Percentiles rank a stretch among this genome's conserved stretches.
These are phyloP conservation scores for Limonium bicolor DNA, from an alignment of 148 eudicot species.

Conservation along the genomic window DNA sequence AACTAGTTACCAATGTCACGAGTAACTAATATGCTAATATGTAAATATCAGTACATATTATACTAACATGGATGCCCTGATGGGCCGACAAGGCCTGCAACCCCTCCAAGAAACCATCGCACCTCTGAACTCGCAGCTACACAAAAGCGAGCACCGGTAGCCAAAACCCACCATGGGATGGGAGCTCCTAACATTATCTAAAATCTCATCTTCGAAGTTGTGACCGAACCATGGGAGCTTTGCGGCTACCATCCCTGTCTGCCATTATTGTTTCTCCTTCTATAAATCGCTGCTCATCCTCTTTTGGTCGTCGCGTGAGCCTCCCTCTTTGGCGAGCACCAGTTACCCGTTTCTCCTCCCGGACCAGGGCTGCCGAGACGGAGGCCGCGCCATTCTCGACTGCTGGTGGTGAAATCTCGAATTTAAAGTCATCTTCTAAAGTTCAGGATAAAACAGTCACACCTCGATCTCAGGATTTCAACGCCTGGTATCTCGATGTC, in stretches of 20 bases:
- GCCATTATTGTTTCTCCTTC: conserved; percentile 17
- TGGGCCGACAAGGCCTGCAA: too few species aligned
- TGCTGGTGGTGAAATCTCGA: conserved; percentile 8
- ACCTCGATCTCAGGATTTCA: conserved; percentile 85
- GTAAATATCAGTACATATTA: too few species aligned
- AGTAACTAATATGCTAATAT: too few species aligned
- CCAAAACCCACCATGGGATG: too few species aligned
- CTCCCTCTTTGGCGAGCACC: conserved; percentile 13
- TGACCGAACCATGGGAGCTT: conserved; percentile 52
- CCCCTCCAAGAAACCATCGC: too few species aligned
- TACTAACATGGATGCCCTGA: too few species aligned
- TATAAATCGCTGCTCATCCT: conserved; percentile 15
- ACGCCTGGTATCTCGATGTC: conserved; percentile 81
- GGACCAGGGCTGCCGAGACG: conserved; percentile 18
- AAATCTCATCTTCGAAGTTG: too few species aligned
- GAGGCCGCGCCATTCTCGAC: conserved; percentile 14
- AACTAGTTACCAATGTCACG: too few species aligned
- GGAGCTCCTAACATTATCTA: too few species aligned
- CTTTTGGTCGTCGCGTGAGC: conserved; percentile 14
- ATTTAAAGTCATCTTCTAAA: conserved; percentile 2
- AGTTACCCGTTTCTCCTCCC: conserved; percentile 17
- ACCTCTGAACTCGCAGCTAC: too few species aligned
- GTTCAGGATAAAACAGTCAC: conserved; percentile 43
- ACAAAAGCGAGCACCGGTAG: too few species aligned
- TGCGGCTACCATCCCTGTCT: conserved; percentile 35